A percentile compares a stretch with the other conserved stretches of the same genome.
Conservation (phyloP, 2,329 filamentous ascomycete genomes). For the Hymenoscyphus scutula region DNA sequence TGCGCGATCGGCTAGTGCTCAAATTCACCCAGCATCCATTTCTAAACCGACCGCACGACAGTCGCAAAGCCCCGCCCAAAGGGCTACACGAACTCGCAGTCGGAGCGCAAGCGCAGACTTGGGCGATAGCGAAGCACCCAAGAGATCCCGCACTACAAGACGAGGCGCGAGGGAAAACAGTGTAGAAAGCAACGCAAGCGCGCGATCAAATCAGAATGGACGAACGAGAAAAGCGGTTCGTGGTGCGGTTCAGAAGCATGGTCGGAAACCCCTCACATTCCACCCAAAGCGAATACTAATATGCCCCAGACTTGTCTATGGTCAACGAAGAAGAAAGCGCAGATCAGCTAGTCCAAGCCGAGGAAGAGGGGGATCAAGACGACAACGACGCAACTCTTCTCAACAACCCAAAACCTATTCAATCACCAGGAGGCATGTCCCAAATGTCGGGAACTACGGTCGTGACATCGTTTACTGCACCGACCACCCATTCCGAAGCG, state of each 20-base stretch:
- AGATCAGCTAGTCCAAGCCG: conserved; percentile 9
- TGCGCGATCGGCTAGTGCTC: conserved; percentile 24
- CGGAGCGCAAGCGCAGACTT: conserved; percentile 40
- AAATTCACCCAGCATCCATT: conserved; percentile 30
- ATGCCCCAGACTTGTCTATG: conserved; percentile 29
- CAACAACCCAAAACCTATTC: conserved; percentile 6
- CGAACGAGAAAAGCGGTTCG: conserved; percentile 23
- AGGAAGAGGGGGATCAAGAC: conserved; percentile 9
- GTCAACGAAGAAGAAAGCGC: conserved; percentile 31
- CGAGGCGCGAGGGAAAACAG: conserved; percentile 25
- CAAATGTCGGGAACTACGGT: conserved; percentile 31
- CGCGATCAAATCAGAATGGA: conserved; percentile 19
- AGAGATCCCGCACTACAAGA: conserved; percentile 8
- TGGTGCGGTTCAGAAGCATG: conserved; percentile 17
- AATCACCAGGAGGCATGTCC: conserved; percentile 23
- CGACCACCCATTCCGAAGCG: conserved; percentile 21
- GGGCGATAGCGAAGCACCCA: conserved; percentile 21
- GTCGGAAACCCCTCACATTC: conserved; percentile 14
- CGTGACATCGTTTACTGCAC: conserved; percentile 16
- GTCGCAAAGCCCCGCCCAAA: background rate
- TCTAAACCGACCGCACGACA: conserved; percentile 18
- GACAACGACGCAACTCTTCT: conserved; percentile 1
- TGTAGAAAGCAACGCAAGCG: conserved; percentile 25
- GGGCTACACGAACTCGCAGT: conserved; percentile 38
- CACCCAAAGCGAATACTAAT: conserved; percentile 14